Evolutionary conservation across 2,329 filamentous ascomycete genomes (phyloP), one percentile per base, ranked within the genome.

Genomic region (Incumbomyces lentus): DNA sequence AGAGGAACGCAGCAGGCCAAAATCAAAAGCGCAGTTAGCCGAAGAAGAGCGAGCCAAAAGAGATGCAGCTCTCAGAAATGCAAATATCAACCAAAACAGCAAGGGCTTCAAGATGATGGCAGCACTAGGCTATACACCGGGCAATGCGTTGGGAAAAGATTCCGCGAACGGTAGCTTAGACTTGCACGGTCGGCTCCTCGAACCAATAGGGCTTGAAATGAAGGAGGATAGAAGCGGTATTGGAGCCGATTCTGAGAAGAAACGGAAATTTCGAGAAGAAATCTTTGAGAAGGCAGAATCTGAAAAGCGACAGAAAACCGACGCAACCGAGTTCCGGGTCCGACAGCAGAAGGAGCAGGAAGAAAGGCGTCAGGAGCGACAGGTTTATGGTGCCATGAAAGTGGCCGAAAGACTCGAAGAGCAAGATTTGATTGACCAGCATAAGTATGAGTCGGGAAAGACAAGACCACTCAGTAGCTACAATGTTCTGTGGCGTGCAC

Each of bases 71-170:
- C 76, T 95, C 19, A 75, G 81, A 3, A 84, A 69, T n/a, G 85
- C 83, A 4, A 71, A 92, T 40, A 70, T 95, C 6, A 76, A 81
- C 16, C 64, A 64, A 13, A 53, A 40, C 12, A 93, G 82, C 68
- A 96, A 95, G 62, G 92, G 90, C 1, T 79, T 93, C 51, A 80
- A 86, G 54, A 95, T 98, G 87, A 95, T 98, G 89, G 83, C 86
- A 17, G 90, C 86, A 65, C 86, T 98, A 74, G 92, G 92, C 1
- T 98, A 93, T 68, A 82, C 79, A 48, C 71, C 78, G 16, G 88
- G 89, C 18, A 79, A 78, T 31, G 75, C 80, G 0, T 70, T 96
- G 2, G 92, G 92, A 1, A 79, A 76, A 55, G 69, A 72, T n/a
- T 67, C 67, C 7, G 65, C 67, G n/a, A 58, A 56, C 11, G 58